phyloP scores from a whole-genome alignment of 352 stramenopile species.

The Phytophthora fragariaefolia region DNA sequence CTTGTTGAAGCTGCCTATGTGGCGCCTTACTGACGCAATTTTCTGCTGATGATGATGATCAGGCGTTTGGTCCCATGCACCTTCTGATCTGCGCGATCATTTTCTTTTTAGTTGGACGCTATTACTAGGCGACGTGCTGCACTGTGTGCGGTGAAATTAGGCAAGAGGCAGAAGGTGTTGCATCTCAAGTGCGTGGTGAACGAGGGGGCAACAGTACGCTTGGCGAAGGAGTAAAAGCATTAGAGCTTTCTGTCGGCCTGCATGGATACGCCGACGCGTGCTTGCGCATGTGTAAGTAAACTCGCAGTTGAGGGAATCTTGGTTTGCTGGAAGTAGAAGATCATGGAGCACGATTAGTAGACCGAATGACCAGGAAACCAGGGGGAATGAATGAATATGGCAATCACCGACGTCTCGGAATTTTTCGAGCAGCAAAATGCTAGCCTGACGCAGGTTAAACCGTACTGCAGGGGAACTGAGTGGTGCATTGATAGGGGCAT shows the following conservation, averaged over 20 bases:
- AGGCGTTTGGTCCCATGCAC: slow-evolving; percentile 85
- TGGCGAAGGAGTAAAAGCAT: slow-evolving; percentile 21
- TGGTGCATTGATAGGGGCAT: slow-evolving; percentile 30
- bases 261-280: slow-evolving; percentile 15
- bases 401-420: slow-evolving; percentile 5
- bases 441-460: too few relatives aligned
- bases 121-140: slow-evolving; percentile 57
- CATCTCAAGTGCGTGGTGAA: slow-evolving; percentile 17
- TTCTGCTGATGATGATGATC: slow-evolving; percentile 2
- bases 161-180: slow-evolving; percentile 26
- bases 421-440: not conserved
- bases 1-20: not conserved
- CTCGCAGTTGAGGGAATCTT: slow-evolving; percentile 13
- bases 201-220: slow-evolving; percentile 24
- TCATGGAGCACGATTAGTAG: slow-evolving; percentile 19
- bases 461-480: slow-evolving; percentile 14
- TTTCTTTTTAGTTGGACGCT: slow-evolving; percentile 91
- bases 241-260: slow-evolving; percentile 38
- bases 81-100: slow-evolving; percentile 87
- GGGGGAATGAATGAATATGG: slow-evolving; percentile 34
- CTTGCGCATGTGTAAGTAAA: slow-evolving; percentile 25
- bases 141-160: slow-evolving; percentile 21
- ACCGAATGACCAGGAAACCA: slow-evolving; percentile 25
- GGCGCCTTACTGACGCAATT: not conserved
- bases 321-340: slow-evolving; percentile 28